phyloP scores from a whole-genome alignment of 78 protist genomes.

The Emiliania huxleyi region DNA sequence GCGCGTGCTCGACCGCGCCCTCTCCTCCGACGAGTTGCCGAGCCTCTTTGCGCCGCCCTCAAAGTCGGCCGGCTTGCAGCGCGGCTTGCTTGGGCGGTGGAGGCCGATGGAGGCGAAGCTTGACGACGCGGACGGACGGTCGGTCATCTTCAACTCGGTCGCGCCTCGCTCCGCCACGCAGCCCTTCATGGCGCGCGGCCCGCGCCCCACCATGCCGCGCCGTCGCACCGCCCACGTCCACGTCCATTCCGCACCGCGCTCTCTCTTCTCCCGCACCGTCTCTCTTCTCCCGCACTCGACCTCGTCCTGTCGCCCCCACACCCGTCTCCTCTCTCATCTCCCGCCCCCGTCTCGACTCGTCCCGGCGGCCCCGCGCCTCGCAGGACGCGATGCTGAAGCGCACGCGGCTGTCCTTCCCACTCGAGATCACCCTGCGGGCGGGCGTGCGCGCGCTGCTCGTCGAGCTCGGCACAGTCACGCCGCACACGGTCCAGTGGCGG shows the following conservation, averaged over 20 bases:
- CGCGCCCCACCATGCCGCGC: no score
- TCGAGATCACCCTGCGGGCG: not conserved
- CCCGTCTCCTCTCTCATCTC: no score
- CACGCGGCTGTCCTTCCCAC: not conserved
- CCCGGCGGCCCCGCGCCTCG: no score
- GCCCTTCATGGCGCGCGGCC: not conserved
- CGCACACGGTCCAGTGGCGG: constrained; percentile 12
- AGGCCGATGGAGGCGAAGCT: not conserved
- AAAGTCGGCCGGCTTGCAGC: not conserved
- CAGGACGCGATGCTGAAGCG: constrained; percentile 6
- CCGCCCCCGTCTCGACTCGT: no score
- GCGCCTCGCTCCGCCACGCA: not conserved
- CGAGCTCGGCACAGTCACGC: constrained; percentile 8
- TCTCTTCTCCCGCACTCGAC: no score
- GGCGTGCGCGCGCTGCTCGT: constrained; percentile 13
- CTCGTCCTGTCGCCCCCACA: no score
- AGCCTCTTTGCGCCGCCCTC: no score
- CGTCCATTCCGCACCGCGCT: no score
- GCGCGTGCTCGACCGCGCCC: not conserved
- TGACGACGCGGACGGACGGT: constrained; percentile 2
- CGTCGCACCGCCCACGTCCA: no score
- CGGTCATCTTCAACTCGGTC: not conserved
- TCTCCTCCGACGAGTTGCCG: not conserved
- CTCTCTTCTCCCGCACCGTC: no score
- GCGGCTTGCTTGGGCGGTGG: constrained; percentile 5